Percentiles rank a stretch among this genome's conserved stretches.
Conservation (phyloP, 2,329 filamentous ascomycete species). For the Colletotrichum cereale region DNA sequence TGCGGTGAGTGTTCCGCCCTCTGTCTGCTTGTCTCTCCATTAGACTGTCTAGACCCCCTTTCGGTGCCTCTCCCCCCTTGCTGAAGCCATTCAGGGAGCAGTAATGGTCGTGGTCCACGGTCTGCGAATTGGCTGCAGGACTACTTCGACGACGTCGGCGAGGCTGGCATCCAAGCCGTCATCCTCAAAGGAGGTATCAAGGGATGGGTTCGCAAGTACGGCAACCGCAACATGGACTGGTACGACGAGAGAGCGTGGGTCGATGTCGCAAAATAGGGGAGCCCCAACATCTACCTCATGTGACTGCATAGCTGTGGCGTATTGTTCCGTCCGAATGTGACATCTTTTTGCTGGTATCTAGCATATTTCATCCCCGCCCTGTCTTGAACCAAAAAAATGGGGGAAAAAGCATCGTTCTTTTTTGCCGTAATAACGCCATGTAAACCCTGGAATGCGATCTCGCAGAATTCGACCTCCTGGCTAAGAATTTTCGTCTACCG, state of each 20-base stretch:
- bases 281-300: not conserved
- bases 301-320: constrained; percentile 21
- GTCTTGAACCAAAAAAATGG: constrained; percentile 31
- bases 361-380: constrained; percentile 37
- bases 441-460: constrained; percentile 28
- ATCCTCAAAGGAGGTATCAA: constrained; percentile 66
- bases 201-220: constrained; percentile 65
- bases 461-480: constrained; percentile 20
- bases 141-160: constrained; percentile 61
- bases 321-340: constrained; percentile 21
- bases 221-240: constrained; percentile 61
- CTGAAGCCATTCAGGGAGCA: constrained; percentile 57
- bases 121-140: constrained; percentile 70
- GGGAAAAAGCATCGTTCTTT: constrained; percentile 24
- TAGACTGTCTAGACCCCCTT: not conserved
- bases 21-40: constrained; percentile 4
- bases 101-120: constrained; percentile 62
- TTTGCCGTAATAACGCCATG: constrained; percentile 38
- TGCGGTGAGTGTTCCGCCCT: constrained; percentile 56
- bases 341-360: constrained; percentile 48
- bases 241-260: constrained; percentile 60
- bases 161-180: constrained; percentile 57
- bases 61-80: not conserved
- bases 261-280: constrained; percentile 10
- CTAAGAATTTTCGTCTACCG: constrained; percentile 30